These are phyloP conservation scores for Jackrogersella minutella DNA, from an alignment of 495 filamentous ascomycete genomes.

Conservation along the genomic window DNA sequence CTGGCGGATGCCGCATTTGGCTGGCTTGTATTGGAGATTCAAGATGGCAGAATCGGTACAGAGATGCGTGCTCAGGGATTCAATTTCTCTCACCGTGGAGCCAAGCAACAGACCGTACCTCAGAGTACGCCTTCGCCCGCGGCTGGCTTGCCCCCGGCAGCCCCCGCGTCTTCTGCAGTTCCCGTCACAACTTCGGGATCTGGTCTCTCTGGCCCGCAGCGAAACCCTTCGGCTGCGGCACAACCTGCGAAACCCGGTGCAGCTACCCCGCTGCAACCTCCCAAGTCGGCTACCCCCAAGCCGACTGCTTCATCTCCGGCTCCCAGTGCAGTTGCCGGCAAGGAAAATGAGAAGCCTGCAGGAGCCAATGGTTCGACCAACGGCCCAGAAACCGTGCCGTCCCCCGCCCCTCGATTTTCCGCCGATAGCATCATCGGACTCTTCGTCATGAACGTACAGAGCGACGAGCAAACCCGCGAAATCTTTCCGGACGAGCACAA, in stretches of 20 bases:
- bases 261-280: constrained; percentile 51
- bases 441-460: constrained; percentile 81
- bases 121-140: constrained; percentile 47
- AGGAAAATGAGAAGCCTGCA: constrained; percentile 57
- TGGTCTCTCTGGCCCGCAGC: constrained; percentile 43
- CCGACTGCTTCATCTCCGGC: constrained; percentile 50
- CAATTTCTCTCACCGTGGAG: constrained; percentile 94
- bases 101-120: constrained; percentile 59
- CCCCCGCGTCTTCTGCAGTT: constrained; percentile 48
- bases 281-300: constrained; percentile 63
- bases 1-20: constrained; percentile 97
- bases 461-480: constrained; percentile 77
- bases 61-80: constrained; percentile 99
- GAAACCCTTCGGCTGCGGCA: constrained; percentile 46
- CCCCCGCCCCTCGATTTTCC: constrained; percentile 53
- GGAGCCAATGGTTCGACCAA: constrained; percentile 60
- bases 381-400: constrained; percentile 54
- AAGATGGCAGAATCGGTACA: constrained; percentile 92
- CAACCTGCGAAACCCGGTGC: constrained; percentile 50
- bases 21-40: constrained; percentile 92
- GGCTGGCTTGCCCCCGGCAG: constrained; percentile 48
- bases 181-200: constrained; percentile 1
- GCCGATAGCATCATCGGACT: constrained; percentile 71
- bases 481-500: constrained; percentile 84
- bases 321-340: constrained; percentile 45